Evolutionary conservation across 768 basidiomycete species (phyloP), one percentile per base, ranked within the genome.

Genomic region (Trametes cingulata): DNA sequence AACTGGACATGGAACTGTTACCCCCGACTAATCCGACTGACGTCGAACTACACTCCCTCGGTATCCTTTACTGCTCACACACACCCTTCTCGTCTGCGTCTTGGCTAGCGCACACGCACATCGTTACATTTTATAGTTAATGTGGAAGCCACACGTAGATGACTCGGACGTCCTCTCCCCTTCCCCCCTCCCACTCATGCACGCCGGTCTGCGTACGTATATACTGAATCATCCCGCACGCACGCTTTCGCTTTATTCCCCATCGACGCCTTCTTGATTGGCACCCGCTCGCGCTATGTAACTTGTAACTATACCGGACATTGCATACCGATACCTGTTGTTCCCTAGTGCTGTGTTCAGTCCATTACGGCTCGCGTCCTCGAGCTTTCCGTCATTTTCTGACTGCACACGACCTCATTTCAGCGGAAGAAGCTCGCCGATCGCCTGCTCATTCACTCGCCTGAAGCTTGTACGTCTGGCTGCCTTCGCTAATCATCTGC

Each of bases 281-380:
- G 39, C 39, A 40, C 19, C 50, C 24, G 19, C n/a, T 10, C 22
- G 50, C 24, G 3, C 14, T 19, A 17, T 48, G 27, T 20, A 22
- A 51, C 20, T n/a, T 49, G 56, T 57, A 35, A 40, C 39, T 50
- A 57, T 50, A 57, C 47, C 40, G 56, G 56, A 57, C 56, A 57
- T 57, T 57, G 56, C 56, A 14, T 57, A 41, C 39, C 39, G 47
- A 57, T 42, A 57, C 39, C 45, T 56, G 14, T 42, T 48, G 24
- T 22, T 27, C 8, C 20, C 20, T 41, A 50, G 27, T 19, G 9
- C 36, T 17, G 13, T 40, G 36, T 56, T 47, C 6, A 6, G 48
- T 33, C 19, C n/a, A 35, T 7, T 15, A 3, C n/a, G 17, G 19
- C 13, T 24, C 22, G 2, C 20, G 19, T 45, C 41, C 3, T n/a